A percentile compares a stretch with the other conserved stretches of the same genome.
Conservation (phyloP, 306 rosid species). For the Styphnolobium japonicum region DNA sequence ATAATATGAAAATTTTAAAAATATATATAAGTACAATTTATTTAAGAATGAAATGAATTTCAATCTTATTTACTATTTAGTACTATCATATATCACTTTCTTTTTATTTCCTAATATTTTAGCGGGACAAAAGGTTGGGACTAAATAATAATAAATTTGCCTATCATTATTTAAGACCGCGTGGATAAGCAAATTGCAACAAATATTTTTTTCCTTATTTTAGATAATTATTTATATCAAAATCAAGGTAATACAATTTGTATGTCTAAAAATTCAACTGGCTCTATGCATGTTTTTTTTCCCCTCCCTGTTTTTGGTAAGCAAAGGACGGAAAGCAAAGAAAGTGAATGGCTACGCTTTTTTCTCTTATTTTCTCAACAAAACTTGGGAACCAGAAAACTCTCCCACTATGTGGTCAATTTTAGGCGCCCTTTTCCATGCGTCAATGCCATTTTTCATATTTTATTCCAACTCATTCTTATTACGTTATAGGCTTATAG, state of each 20-base stretch:
- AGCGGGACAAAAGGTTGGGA: neutral
- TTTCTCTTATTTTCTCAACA: neutral
- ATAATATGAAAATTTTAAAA: too few relatives aligned
- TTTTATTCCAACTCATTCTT: neutral
- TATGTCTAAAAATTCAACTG: too few relatives aligned
- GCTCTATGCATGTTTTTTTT: too few relatives aligned
- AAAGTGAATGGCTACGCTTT: slow-evolving; percentile 13
- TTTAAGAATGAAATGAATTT: too few relatives aligned
- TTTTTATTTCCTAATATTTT: too few relatives aligned
- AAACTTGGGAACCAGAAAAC: neutral
- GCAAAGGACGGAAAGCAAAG: neutral
- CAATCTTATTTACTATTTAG: too few relatives aligned
- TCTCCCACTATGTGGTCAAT: neutral
- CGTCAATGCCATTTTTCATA: neutral
- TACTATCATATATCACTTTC: too few relatives aligned
- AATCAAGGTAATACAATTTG: neutral
- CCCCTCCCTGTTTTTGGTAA: neutral
- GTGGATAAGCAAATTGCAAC: neutral
- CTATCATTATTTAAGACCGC: neutral
- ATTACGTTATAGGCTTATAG: neutral
- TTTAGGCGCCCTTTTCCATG: neutral
- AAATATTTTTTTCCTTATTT: too few relatives aligned
- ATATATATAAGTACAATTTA: too few relatives aligned
- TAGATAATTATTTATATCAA: neutral
- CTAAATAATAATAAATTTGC: neutral